Base-by-base conservation (phyloP, 1,139 yeast species). In the Kodamaea sp. region DNA sequence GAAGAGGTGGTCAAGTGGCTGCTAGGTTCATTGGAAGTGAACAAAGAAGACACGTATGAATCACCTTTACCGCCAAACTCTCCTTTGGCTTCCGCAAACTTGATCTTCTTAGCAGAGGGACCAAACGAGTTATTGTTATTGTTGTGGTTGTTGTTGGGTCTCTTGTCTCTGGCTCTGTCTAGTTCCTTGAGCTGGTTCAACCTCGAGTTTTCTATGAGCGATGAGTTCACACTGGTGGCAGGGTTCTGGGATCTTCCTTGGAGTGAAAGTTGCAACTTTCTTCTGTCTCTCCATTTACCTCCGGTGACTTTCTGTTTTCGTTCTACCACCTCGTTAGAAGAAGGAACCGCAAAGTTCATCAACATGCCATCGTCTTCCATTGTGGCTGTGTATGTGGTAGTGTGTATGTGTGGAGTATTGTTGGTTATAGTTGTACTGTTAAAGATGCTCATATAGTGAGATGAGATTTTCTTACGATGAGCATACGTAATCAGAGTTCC, bases 1-100 rank as follows among this genome's bases (percentile, higher is more conserved):
- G 57, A 49, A 10, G 56, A 56, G 15, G 57, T 51, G 28, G 58
- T 43, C 28, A 72, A 48, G 14, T 48, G 51, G 2, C 60, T 36
- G 22, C 50, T 58, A 32, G 68, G 71, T 21, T 76, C 72, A 44
- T 81, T 85, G 1, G 94, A 79, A 0, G 96, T 84, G 66, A 90
- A 90, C 34, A 90, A 66, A 1, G 97, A 89, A 0, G 97, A 86
- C 1, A 90, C 90, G 51, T 82, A 80, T 1, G 85, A 71, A 39
- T 75, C 73, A 42, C 69, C 66, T 38, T 68, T 66, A 4, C 79
- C 79, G 7, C 78, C 79, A 39, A 51, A 53, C 44, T 70, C 76
- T 6, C 80, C 80, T 25, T 61, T 59, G 2, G 65, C 49, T 50
- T 73, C 79, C 3, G 63, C 45, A 44, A 60, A 63, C 39, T 63